phyloP scores from a whole-genome alignment of 2,329 filamentous ascomycete genomes.

The Botrytis cinerea region DNA sequence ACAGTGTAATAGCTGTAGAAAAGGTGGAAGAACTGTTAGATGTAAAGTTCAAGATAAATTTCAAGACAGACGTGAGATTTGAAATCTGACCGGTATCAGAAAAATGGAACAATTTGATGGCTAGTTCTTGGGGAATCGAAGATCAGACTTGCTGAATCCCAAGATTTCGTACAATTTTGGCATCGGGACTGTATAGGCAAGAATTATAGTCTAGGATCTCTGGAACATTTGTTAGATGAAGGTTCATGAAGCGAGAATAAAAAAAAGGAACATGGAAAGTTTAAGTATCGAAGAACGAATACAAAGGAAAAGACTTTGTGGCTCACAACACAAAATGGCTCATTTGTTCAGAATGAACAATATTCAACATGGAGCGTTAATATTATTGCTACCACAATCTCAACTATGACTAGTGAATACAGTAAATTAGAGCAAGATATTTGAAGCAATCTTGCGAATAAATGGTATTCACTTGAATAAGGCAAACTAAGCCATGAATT shows the following conservation, averaged over 20 bases:
- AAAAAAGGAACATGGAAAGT: background rate
- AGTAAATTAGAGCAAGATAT: background rate
- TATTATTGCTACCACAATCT: background rate
- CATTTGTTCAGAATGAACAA: background rate
- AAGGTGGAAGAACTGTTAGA: too few species aligned
- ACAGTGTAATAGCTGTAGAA: too few species aligned
- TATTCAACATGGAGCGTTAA: background rate
- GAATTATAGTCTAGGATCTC: too few species aligned
- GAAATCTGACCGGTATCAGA: too few species aligned
- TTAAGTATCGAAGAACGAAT: accelerated
- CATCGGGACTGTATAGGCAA: background rate
- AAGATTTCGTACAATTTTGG: background rate
- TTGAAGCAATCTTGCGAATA: background rate
- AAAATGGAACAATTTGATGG: too few species aligned
- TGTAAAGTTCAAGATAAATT: too few species aligned
- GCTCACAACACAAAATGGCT: background rate
- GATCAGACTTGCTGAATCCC: background rate
- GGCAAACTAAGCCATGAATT: background rate
- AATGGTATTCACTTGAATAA: background rate
- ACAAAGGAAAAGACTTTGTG: background rate
- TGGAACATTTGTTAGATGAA: background rate
- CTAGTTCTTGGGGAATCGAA: too few species aligned
- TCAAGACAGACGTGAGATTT: too few species aligned
- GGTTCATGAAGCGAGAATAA: background rate
- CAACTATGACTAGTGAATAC: background rate